Conservation (phyloP, 345 rosid genomes). For the Mallotus nudiflorus region DNA sequence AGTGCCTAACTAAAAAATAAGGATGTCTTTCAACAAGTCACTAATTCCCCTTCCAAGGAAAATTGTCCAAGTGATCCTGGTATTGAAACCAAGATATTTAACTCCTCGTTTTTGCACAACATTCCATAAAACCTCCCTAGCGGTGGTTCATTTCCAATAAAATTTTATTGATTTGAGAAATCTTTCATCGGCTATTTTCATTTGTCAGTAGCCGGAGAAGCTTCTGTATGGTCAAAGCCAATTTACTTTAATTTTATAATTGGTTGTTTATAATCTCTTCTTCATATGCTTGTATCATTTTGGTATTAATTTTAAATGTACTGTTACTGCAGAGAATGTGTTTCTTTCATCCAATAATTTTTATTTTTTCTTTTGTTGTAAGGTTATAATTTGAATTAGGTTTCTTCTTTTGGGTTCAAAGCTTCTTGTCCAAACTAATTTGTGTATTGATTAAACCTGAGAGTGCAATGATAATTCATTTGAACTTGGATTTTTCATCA, state of each 20-base stretch:
- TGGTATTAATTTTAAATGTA: no score
- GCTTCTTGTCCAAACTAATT: constrained; percentile 3
- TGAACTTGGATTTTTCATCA: constrained; percentile 1
- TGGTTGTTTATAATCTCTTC: not conserved
- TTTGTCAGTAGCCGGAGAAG: not conserved
- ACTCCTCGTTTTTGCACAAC: no score
- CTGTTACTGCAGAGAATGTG: not conserved
- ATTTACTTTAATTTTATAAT: not conserved
- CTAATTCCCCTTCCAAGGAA: no score
- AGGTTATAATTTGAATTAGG: constrained; percentile 7
- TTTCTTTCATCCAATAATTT: not conserved
- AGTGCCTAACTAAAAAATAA: no score
- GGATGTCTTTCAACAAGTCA: no score
- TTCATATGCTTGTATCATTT: not conserved
- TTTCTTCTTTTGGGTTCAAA: no score
- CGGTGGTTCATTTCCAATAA: not conserved
- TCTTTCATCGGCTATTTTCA: not conserved
- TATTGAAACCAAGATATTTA: no score
- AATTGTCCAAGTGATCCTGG: no score
- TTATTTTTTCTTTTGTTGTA: not conserved
- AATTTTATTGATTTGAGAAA: not conserved
- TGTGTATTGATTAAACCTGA: not conserved
- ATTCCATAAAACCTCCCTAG: not conserved
- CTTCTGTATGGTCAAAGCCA: not conserved
- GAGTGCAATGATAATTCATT: not conserved